Percentiles rank a stretch among this genome's conserved stretches.
These are phyloP conservation scores for Phyllosticta ampelicida DNA, from an alignment of 2,329 filamentous ascomycete genomes.

Conservation along the genomic window DNA sequence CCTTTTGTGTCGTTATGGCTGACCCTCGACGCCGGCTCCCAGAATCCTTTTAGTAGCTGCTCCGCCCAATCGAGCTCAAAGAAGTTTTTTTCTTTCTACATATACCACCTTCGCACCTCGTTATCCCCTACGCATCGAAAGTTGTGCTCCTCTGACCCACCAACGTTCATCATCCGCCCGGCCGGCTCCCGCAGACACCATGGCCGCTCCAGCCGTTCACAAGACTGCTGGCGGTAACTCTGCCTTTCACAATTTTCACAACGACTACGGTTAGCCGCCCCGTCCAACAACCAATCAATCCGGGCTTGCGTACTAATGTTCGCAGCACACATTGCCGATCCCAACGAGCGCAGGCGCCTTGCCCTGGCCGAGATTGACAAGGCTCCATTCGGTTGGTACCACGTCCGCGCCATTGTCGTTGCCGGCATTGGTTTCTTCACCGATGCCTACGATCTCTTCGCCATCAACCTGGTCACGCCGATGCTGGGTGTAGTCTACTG, in stretches of 20 bases:
- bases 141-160: not conserved
- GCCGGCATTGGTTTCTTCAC: conserved; percentile 85
- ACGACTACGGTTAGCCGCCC: conserved; percentile 45
- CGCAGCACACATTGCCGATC: conserved; percentile 45
- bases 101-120: not conserved
- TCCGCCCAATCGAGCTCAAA: not conserved
- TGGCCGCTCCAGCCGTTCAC: conserved; percentile 10
- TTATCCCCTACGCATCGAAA: not conserved
- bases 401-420: conserved; percentile 65
- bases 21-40: not conserved
- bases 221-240: conserved; percentile 19
- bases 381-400: conserved; percentile 72
- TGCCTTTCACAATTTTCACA: conserved; percentile 53
- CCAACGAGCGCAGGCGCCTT: conserved; percentile 67
- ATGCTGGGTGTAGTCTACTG: conserved; percentile 75
- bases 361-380: conserved; percentile 75
- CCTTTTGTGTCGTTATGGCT: not conserved
- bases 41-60: conserved; percentile 5
- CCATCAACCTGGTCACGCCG: conserved; percentile 58
- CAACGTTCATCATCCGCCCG: not conserved
- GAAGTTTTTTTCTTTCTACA: not conserved
- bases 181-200: not conserved
- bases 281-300: not conserved
- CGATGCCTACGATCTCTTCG: conserved; percentile 63
- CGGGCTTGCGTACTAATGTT: not conserved